Conservation (phyloP, 2,329 filamentous ascomycete genomes). For the Monilinia laxa region DNA sequence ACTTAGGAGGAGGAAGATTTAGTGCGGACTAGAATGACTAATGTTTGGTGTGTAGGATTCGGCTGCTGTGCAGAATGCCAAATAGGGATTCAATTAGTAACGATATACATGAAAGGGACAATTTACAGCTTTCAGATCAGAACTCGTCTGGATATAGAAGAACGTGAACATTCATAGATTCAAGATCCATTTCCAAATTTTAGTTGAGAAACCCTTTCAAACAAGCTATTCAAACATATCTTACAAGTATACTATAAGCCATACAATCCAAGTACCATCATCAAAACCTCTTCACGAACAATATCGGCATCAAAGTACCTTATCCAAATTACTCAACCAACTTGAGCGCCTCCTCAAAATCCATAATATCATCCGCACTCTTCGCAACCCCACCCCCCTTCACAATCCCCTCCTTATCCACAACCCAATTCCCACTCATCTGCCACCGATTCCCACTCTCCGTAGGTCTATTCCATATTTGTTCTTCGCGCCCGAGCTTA, state of each 20-base stretch:
- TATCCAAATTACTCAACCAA: conserved; percentile 35
- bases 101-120: background rate
- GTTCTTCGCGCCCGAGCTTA: conserved; percentile 58
- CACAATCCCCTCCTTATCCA: conserved; percentile 54
- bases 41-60: conserved; percentile 15
- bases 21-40: background rate
- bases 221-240: background rate
- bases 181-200: background rate
- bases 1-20: background rate
- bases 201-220: background rate
- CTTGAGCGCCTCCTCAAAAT: conserved; percentile 48
- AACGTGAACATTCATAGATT: background rate
- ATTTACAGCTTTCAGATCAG: background rate
- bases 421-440: conserved; percentile 62
- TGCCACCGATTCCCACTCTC: conserved; percentile 70
- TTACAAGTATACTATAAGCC: background rate
- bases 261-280: background rate
- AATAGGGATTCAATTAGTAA: background rate
- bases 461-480: conserved; percentile 64
- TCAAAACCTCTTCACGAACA: background rate
- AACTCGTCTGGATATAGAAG: background rate
- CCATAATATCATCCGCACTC: conserved; percentile 53
- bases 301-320: background rate
- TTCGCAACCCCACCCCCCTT: conserved; percentile 51
- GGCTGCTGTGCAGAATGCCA: conserved; percentile 21